Evolutionary conservation across 441 rosid genomes (phyloP).

Genomic region (Populus hybrid): DNA sequence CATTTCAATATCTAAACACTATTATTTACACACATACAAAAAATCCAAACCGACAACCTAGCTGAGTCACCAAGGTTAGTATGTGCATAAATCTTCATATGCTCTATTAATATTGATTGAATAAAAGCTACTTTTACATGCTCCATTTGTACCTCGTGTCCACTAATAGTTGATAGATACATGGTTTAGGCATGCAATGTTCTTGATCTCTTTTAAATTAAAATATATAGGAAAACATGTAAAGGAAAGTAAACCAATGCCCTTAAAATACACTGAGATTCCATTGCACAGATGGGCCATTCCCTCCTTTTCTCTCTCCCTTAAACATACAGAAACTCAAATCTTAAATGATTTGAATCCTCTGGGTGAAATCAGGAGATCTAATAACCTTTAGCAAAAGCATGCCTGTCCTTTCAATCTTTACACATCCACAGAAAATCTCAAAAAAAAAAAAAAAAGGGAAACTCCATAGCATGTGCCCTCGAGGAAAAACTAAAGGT

Average conservation of each 20-base stretch:
- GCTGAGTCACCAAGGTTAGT: not conserved
- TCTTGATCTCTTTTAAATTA: not conserved
- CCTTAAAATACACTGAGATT: not conserved
- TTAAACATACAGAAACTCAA: not conserved
- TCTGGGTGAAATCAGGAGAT: not conserved
- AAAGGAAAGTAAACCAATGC: not conserved
- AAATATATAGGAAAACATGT: not conserved
- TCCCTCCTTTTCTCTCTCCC: not conserved
- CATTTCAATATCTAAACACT: no score
- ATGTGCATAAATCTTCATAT: not conserved
- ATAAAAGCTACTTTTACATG: not conserved
- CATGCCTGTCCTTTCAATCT: conserved; percentile 6
- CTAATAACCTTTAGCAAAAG: conserved; percentile 10
- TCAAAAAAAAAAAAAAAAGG: not conserved
- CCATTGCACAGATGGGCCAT: not conserved
- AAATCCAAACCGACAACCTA: no score
- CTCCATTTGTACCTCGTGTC: not conserved
- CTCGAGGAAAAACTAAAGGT: not conserved
- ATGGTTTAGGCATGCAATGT: not conserved
- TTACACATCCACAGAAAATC: not conserved
- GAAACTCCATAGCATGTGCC: not conserved
- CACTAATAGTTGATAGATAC: not conserved
- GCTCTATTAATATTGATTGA: not conserved
- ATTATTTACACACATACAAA: no score
- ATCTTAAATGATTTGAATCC: not conserved